Evolutionary conservation across 2,329 filamentous ascomycete genomes (phyloP).

Genomic region (Diaporthe aspalathi): DNA sequence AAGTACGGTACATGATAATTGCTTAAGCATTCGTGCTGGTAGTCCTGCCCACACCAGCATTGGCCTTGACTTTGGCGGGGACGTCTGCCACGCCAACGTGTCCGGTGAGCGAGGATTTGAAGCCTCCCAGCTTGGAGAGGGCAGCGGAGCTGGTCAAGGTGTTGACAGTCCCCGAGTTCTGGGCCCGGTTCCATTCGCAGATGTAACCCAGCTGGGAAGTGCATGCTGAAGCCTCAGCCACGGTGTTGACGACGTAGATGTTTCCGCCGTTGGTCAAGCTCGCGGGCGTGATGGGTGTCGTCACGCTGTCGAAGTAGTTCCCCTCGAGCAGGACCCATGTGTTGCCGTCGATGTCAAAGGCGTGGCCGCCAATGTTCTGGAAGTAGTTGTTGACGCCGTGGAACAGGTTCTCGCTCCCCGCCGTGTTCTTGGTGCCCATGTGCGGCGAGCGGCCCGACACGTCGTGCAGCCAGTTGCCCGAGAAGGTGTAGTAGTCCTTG

Average conservation of each 20-base stretch:
- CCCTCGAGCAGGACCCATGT: slow-evolving; percentile 65
- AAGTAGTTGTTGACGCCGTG: slow-evolving; percentile 72
- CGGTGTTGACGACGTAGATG: slow-evolving; percentile 40
- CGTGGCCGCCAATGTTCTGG: slow-evolving; percentile 64
- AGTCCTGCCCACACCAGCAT: slow-evolving; percentile 13
- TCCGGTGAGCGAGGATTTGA: slow-evolving; percentile 16
- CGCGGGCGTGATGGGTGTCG: slow-evolving; percentile 51
- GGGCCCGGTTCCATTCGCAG: slow-evolving; percentile 63
- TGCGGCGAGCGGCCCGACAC: slow-evolving; percentile 64
- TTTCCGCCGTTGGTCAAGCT: slow-evolving; percentile 29
- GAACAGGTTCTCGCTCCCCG: slow-evolving; percentile 62
- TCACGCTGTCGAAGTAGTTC: slow-evolving; percentile 67
- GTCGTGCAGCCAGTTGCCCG: slow-evolving; percentile 71
- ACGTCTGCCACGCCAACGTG: slow-evolving; percentile 8
- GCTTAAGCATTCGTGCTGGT: slow-evolving; percentile 3
- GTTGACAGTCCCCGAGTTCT: slow-evolving; percentile 53
- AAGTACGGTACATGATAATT: fast-evolving
- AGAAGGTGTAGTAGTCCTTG: slow-evolving; percentile 66
- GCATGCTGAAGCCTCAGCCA: slow-evolving; percentile 54
- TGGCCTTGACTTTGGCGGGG: slow-evolving; percentile 21
- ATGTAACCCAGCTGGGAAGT: slow-evolving; percentile 56
- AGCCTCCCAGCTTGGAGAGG: slow-evolving; percentile 56
- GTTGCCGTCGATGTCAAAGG: slow-evolving; percentile 62
- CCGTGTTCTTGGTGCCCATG: slow-evolving; percentile 51
- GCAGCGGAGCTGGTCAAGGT: slow-evolving; percentile 57